Base-by-base conservation (phyloP, 768 basidiomycete species). In the Boletus speciosus region DNA sequence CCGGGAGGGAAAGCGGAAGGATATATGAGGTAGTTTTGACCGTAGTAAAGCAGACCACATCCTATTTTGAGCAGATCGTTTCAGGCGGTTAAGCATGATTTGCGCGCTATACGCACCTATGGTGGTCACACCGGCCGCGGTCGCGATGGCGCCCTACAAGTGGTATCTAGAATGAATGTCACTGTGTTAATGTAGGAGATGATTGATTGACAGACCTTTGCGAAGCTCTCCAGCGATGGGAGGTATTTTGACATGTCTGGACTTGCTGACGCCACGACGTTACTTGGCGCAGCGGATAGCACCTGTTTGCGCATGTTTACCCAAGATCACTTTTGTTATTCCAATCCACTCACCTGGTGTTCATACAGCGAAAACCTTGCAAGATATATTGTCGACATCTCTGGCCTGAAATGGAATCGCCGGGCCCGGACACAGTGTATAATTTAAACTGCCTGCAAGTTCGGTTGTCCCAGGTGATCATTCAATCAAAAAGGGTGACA, bases 1-100 rank as follows among this genome's bases (percentile, higher is more conserved):
- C 93, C 93, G 5, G 84, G 80, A 51, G 90, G 85, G 45, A 81
- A 86, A 8, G 86, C 85, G 16, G 91, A 86, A 1, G 94, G 94
- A 68, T 96, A 98, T 67, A 98, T 95, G 49, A 98, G 76, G 61
- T 81, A 87, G 66, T 86, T 88, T 68, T 98, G 94, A 29, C 89
- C 91, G 60, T 88, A 87, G 71, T 88, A 93, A 16, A 93, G 78
- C 35, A 94, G 77, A 10, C 88, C 85, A 47, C 80, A 80, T 54
- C 84, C 88, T 90, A 59, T 21, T 23, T 16, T 7, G 53, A 37
- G 32, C 36, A 34, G 42, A 34, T 19, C 1, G 39, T 39, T 15
- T 27, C 10, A 41, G 41, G 14, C 32, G 34, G 16, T 23, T 34
- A 23, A 45, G 46, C 37, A 9, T 10, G 15, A n/a, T 10, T 7